phyloP scores from a whole-genome alignment of 1,284 basidiomycete genomes.

The Malassezia brasiliensis region DNA sequence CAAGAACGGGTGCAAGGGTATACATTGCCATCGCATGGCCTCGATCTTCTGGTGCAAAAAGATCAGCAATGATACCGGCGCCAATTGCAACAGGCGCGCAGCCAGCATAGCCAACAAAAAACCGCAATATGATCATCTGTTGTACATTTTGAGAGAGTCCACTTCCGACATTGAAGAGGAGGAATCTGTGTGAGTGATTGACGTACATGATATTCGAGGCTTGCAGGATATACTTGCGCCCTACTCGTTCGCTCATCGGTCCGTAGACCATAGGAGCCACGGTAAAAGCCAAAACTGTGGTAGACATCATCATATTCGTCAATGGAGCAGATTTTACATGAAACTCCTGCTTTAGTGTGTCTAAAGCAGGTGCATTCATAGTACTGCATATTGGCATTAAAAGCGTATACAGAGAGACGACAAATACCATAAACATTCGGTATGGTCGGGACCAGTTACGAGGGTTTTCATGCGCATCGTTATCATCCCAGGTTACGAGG shows the following conservation, averaged over 20 bases:
- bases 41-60: constrained; percentile 57
- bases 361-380: constrained; percentile 7
- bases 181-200: neutral
- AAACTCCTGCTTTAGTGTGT: neutral
- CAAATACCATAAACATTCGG: neutral
- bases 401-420: constrained; percentile 8
- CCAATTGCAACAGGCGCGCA: constrained; percentile 38
- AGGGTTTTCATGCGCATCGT: constrained; percentile 6
- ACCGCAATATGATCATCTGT: constrained; percentile 27
- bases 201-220: constrained; percentile 6
- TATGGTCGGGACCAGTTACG: neutral
- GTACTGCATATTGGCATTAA: constrained; percentile 10
- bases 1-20: constrained; percentile 54
- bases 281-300: constrained; percentile 7
- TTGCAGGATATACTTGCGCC: constrained; percentile 13
- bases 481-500: constrained; percentile 2
- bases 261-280: constrained; percentile 9
- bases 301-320: constrained; percentile 16
- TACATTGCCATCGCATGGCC: constrained; percentile 45
- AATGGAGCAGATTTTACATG: neutral
- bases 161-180: constrained; percentile 18
- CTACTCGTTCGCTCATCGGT: constrained; percentile 10
- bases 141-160: constrained; percentile 21
- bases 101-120: constrained; percentile 39
- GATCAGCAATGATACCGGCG: constrained; percentile 62